Evolutionary conservation across 2,329 filamentous ascomycete genomes (phyloP).

Genomic region (Hypoxylon sp.): DNA sequence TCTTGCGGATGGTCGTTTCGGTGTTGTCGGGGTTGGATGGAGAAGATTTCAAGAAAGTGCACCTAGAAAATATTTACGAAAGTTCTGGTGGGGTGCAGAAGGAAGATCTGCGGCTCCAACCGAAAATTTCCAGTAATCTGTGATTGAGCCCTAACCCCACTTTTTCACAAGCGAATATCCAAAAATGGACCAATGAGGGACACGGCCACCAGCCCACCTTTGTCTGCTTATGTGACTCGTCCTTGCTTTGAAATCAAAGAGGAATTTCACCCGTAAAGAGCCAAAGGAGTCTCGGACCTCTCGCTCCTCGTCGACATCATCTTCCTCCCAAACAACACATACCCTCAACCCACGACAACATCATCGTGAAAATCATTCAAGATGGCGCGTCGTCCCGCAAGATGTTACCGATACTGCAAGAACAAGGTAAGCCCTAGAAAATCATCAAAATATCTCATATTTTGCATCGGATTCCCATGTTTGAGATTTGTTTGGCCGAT

Average conservation of each 20-base stretch:
- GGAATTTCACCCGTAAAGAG: constrained; percentile 51
- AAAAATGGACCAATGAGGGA: constrained; percentile 46
- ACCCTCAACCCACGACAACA: constrained; percentile 62
- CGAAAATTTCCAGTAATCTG: constrained; percentile 33
- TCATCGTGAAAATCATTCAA: constrained; percentile 76
- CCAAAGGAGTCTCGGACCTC: constrained; percentile 54
- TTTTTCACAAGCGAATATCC: constrained; percentile 44
- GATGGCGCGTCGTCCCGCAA: constrained; percentile 99
- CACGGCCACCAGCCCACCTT: constrained; percentile 40
- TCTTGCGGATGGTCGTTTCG: constrained; percentile 19
- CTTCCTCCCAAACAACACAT: constrained; percentile 56
- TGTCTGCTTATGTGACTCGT: constrained; percentile 50
- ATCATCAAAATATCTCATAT: constrained; percentile 26
- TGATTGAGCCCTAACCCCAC: constrained; percentile 58
- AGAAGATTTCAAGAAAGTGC: constrained; percentile 23
- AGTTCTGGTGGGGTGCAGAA: constrained; percentile 32
- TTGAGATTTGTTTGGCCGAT: constrained; percentile 25
- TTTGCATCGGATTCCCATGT: constrained; percentile 17
- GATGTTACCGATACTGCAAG: constrained; percentile 99
- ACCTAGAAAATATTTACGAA: constrained; percentile 20
- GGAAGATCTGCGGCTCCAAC: not conserved
- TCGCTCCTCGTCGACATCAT: constrained; percentile 52
- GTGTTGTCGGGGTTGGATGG: constrained; percentile 25
- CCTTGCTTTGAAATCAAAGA: constrained; percentile 70
- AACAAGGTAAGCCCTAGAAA: constrained; percentile 84